phyloP scores from a whole-genome alignment of 2,329 filamentous ascomycete species.

The Exophiala sp. region DNA sequence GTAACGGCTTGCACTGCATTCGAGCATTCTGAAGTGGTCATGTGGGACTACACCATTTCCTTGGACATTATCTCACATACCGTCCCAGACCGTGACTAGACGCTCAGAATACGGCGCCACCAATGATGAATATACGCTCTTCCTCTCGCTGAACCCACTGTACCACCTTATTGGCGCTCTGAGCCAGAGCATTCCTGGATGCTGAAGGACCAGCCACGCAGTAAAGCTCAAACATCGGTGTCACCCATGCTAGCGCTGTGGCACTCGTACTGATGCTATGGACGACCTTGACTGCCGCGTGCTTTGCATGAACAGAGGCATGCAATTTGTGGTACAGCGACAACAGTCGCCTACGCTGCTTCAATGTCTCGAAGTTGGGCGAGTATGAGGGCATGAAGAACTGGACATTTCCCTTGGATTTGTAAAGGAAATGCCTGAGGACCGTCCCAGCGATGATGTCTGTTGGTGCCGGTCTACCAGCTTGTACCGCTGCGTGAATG shows the following conservation, averaged over 20 bases:
- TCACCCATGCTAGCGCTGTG: constrained; percentile 84
- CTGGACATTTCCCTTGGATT: constrained; percentile 89
- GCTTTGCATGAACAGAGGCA: constrained; percentile 76
- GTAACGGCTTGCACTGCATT: neutral
- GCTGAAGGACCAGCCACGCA: constrained; percentile 78
- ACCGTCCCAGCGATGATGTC: constrained; percentile 78
- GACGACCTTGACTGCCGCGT: constrained; percentile 80
- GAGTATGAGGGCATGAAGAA: constrained; percentile 85
- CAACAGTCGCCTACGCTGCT: constrained; percentile 57
- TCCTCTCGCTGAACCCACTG: constrained; percentile 92
- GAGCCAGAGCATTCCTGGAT: constrained; percentile 64
- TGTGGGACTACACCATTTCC: neutral
- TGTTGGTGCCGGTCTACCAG: constrained; percentile 67
- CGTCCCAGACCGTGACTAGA: no score
- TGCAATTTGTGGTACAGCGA: constrained; percentile 83
- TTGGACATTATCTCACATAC: neutral
- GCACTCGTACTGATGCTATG: constrained; percentile 68
- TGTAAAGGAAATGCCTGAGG: constrained; percentile 91
- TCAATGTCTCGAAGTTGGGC: constrained; percentile 56
- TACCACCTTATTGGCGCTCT: constrained; percentile 82
- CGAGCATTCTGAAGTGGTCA: neutral
- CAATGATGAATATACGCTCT: constrained; percentile 92
- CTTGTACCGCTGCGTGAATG: constrained; percentile 67
- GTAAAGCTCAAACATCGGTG: constrained; percentile 88
- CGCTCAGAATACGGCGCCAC: constrained; percentile 75